Conservation (phyloP, 192 early-diverging fungal species). For the Linnemannia zychae region DNA sequence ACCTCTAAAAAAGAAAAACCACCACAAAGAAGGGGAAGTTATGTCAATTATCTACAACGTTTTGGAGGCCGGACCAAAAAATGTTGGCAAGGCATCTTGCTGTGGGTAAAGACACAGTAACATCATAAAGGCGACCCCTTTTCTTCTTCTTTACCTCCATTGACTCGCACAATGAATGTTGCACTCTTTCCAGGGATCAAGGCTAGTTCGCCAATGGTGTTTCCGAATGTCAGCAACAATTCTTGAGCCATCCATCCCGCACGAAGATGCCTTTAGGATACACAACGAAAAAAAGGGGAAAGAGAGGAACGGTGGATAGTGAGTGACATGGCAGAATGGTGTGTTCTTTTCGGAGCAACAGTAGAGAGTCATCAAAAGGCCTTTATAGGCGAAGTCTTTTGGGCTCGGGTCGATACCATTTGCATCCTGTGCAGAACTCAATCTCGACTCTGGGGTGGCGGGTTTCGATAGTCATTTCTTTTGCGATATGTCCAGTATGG, state of each 20-base stretch:
- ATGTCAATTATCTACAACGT: neutral
- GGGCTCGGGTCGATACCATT: constrained; percentile 43
- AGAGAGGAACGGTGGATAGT: neutral
- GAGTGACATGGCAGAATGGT: too few species aligned
- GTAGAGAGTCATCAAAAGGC: neutral
- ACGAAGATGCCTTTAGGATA: constrained; percentile 45
- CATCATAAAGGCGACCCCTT: neutral
- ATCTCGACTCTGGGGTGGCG: constrained; percentile 58
- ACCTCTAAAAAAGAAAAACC: constrained; percentile 47
- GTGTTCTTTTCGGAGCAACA: too few species aligned
- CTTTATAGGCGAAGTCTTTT: too few species aligned
- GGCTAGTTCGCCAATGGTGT: constrained; percentile 74
- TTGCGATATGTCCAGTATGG: too few species aligned
- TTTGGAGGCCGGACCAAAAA: neutral
- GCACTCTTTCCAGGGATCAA: constrained; percentile 70
- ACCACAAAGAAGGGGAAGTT: neutral
- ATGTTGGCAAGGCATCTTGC: neutral
- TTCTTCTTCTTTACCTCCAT: constrained; percentile 59
- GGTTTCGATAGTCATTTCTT: constrained; percentile 34
- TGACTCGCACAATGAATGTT: constrained; percentile 63
- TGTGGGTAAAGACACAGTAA: neutral
- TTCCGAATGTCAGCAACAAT: constrained; percentile 74
- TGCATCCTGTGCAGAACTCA: constrained; percentile 60
- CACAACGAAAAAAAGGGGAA: neutral
- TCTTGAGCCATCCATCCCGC: constrained; percentile 81